Evolutionary conservation across 768 basidiomycete species (phyloP).

Genomic region (Phlebiopsis gigantea): DNA sequence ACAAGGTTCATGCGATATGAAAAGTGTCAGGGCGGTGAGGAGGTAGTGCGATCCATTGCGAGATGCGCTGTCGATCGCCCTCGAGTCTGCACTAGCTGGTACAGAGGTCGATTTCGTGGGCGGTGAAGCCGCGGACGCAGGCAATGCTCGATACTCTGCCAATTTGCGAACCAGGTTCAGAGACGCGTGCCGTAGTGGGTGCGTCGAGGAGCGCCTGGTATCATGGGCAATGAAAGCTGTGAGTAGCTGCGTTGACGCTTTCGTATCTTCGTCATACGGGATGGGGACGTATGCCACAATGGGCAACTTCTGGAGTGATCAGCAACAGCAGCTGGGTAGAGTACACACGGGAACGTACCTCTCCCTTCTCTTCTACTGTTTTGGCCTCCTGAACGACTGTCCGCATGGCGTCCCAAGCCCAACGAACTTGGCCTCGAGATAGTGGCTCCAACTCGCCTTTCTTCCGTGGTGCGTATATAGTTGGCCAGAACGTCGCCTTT

Average conservation of each 20-base stretch:
- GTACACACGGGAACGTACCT: slow-evolving; percentile 41
- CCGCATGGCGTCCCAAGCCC: slow-evolving; percentile 72
- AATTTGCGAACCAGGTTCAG: slow-evolving; percentile 70
- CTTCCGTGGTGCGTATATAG: slow-evolving; percentile 62
- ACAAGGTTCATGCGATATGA: slow-evolving; percentile 95
- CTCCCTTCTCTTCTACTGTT: slow-evolving; percentile 42
- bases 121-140: slow-evolving; percentile 7
- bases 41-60: slow-evolving; percentile 80
- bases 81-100: background rate
- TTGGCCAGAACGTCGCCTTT: slow-evolving; percentile 85
- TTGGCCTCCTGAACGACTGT: slow-evolving; percentile 45
- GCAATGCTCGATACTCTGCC: slow-evolving; percentile 46
- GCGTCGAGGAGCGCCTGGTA: slow-evolving; percentile 57
- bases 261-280: slow-evolving; percentile 36
- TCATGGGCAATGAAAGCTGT: slow-evolving; percentile 57
- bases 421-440: slow-evolving; percentile 58
- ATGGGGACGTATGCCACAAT: slow-evolving; percentile 67
- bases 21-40: slow-evolving; percentile 76
- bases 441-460: slow-evolving; percentile 65
- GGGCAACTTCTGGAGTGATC: slow-evolving; percentile 46
- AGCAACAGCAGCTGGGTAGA: background rate
- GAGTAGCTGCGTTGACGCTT: slow-evolving; percentile 11
- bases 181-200: slow-evolving; percentile 83
- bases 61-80: background rate
- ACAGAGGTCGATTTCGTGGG: background rate